Base-by-base conservation (phyloP, 129 eudicot species). In the Calendula officinalis region DNA sequence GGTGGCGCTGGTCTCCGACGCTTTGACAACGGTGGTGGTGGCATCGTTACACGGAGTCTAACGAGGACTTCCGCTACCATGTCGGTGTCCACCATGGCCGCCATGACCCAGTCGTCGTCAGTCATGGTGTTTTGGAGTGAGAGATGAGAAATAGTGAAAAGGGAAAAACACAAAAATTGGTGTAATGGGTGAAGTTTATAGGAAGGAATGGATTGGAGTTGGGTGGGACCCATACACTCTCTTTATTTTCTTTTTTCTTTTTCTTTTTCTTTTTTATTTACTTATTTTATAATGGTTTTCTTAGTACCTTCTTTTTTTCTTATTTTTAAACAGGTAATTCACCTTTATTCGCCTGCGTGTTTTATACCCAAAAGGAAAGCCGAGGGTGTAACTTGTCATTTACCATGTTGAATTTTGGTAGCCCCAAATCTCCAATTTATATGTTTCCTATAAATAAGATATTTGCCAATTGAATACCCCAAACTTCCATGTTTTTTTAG, bases 31-130 rank as follows among this genome's bases (percentile, higher is more conserved):
- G 38, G 60, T 60, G 5, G 49, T 56, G 13, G 48, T 37, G 32
- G 77, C 7, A 44, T 33, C 13, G 78, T 2, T 47, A 44, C 75
- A 27, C 53, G 63, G 50, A 86, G 82, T 10, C 44, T 50, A 1
- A 86, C n/a, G 7, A 86, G 84, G 14, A 83, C 67, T 56, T 77
- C 74, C 4, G 77, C 90, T 8, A 80, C 86, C 73, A 80, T n/a
- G 51, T 67, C 36, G 52, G 59, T 71, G 50, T 80, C 77, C 2
- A 58, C 39, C 53, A 60, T 74, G 8, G 83, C 77, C 1, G 63
- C 61, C 12, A 79, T 13, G 3, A 77, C 52, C 86, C 90, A 84
- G 27, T 84, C 74, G 15, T 70, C 76, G 38, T 71, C 79, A 35
- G 42, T 39, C 80, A 77, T 73, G 68, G 27, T 33, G 46, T 42